phyloP scores from a whole-genome alignment of 2,329 filamentous ascomycete genomes.

The Trichoderma lentiforme region DNA sequence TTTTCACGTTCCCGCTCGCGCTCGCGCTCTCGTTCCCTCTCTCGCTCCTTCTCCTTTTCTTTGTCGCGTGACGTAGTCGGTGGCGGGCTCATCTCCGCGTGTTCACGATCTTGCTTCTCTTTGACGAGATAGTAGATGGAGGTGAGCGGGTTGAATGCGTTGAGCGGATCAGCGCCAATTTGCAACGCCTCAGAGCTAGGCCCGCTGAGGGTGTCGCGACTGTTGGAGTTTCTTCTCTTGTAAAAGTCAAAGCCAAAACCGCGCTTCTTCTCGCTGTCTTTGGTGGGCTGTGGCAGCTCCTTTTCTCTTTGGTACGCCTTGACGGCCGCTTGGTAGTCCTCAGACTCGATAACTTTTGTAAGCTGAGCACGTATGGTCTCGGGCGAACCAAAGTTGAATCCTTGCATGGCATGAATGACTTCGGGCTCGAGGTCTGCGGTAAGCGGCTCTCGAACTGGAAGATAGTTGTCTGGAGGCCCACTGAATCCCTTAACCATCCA shows the following conservation, averaged over 20 bases:
- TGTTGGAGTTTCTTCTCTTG: slow-evolving; percentile 87
- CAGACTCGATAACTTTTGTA: slow-evolving; percentile 82
- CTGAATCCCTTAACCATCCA: slow-evolving; percentile 95
- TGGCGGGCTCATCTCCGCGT: slow-evolving; percentile 42
- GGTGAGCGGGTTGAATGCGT: slow-evolving; percentile 86
- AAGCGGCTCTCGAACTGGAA: slow-evolving; percentile 81
- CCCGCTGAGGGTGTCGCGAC: slow-evolving; percentile 78
- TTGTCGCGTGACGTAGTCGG: slow-evolving; percentile 40
- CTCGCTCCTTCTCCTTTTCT: slow-evolving; percentile 28
- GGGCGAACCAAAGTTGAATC: slow-evolving; percentile 91
- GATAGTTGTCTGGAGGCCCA: slow-evolving; percentile 80
- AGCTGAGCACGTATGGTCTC: slow-evolving; percentile 81
- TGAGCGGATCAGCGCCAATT: slow-evolving; percentile 79
- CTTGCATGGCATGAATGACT: slow-evolving; percentile 90
- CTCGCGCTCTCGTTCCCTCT: slow-evolving; percentile 26
- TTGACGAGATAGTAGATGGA: slow-evolving; percentile 96
- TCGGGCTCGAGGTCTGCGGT: slow-evolving; percentile 77
- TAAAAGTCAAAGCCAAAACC: slow-evolving; percentile 95
- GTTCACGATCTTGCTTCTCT: slow-evolving; percentile 86
- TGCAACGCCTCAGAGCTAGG: slow-evolving; percentile 85
- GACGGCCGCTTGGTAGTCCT: slow-evolving; percentile 89
- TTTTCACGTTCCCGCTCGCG: slow-evolving; percentile 24
- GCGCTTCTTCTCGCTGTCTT: slow-evolving; percentile 75
- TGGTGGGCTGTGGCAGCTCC: slow-evolving; percentile 54
- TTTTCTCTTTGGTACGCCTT: slow-evolving; percentile 65